Conservation (phyloP, 2,329 filamentous ascomycete genomes). For the Scedosporium minutisporum region DNA sequence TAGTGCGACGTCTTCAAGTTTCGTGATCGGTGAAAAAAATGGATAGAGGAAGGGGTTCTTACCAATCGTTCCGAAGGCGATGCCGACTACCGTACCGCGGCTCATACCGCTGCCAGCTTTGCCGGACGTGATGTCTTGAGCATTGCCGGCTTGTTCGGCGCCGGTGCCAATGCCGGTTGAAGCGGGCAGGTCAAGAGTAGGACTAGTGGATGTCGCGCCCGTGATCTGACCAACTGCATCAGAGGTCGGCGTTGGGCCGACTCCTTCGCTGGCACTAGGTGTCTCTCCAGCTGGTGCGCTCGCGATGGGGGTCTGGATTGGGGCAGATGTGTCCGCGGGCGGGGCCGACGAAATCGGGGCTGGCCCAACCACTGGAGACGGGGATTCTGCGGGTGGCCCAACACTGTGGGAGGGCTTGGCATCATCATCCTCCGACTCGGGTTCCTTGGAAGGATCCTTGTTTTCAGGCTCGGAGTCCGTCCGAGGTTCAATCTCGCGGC, state of each 20-base stretch:
- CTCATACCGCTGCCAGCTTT: background rate
- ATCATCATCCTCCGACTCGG: background rate
- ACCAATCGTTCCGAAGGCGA: slow-evolving; percentile 1
- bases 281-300: background rate
- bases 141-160: background rate
- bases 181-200: background rate
- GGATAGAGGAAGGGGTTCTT: background rate
- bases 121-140: background rate
- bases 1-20: background rate
- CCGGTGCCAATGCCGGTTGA: background rate
- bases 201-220: background rate
- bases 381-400: background rate
- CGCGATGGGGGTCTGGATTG: background rate
- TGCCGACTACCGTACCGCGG: background rate
- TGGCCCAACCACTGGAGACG: background rate
- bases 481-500: background rate
- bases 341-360: background rate
- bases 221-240: background rate
- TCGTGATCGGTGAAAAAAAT: background rate
- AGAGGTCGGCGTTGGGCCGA: background rate
- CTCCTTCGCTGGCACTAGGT: background rate
- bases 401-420: background rate
- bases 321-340: background rate
- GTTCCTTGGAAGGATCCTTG: background rate
- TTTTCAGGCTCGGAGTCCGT: background rate